A percentile compares a stretch with the other conserved stretches of the same genome.
These are phyloP conservation scores for Ceratobasidium sp. DNA, from an alignment of 1,284 basidiomycete species.

Conservation along the genomic window DNA sequence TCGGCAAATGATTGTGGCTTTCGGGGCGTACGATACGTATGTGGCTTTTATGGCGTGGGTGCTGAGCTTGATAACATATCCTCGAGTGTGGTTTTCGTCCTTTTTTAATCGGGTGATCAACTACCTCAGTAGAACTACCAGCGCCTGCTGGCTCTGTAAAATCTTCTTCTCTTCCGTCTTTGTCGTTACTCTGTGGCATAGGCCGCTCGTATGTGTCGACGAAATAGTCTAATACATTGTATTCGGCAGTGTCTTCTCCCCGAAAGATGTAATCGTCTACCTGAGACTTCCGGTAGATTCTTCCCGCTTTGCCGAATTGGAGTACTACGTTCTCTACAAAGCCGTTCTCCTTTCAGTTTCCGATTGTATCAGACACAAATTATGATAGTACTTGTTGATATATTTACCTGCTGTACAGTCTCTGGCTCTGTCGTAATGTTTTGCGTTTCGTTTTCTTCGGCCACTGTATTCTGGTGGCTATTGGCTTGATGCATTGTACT, in stretches of 20 bases:
- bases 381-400: no score
- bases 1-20: constrained; percentile 24
- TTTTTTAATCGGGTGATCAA: not conserved
- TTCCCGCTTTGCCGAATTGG: not conserved
- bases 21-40: constrained; percentile 9
- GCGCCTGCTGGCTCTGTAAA: no score
- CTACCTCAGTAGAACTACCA: not conserved
- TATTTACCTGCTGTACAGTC: not conserved
- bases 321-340: not conserved
- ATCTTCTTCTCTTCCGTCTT: no score
- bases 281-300: not conserved
- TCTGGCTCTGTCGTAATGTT: not conserved
- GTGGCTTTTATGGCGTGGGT: constrained; percentile 6
- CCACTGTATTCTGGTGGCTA: not conserved
- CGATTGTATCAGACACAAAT: no score
- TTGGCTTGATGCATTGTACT: not conserved
- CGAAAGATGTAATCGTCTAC: not conserved
- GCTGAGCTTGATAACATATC: not conserved
- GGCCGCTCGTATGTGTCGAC: not conserved
- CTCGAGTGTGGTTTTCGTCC: not conserved
- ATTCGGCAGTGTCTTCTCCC: not conserved
- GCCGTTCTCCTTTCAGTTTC: no score
- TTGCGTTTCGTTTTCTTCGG: not conserved
- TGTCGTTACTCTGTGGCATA: not conserved
- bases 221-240: constrained; percentile 2